Conservation (phyloP, 306 rosid species). For the Hippophae gyantsensis region DNA sequence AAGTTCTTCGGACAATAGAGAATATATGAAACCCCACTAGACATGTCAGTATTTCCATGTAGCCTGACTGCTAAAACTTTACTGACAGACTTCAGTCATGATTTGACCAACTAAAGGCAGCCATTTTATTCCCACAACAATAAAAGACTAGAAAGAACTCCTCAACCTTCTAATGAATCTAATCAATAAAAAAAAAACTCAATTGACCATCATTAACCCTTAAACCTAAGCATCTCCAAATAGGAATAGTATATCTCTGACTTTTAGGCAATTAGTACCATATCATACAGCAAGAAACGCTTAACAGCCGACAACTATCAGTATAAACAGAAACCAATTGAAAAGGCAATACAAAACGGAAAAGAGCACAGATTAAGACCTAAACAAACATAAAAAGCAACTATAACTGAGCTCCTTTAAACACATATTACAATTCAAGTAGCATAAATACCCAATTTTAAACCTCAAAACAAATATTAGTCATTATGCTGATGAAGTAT, state of each 20-base stretch:
- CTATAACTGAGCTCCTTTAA: background rate
- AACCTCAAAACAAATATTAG: too few species aligned
- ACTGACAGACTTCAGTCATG: too few species aligned
- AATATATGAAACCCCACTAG: too few species aligned
- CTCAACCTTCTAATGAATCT: background rate
- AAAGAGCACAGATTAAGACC: background rate
- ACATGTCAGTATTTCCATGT: too few species aligned
- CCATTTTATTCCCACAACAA: too few species aligned
- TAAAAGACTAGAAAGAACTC: too few species aligned
- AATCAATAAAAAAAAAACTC: background rate
- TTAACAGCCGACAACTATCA: background rate
- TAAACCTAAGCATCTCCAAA: constrained; percentile 2
- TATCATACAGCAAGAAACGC: background rate
- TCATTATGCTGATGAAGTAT: too few species aligned
- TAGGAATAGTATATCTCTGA: background rate
- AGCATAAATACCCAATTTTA: too few species aligned
- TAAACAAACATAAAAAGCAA: background rate
- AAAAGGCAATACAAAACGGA: background rate
- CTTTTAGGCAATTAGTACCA: background rate
- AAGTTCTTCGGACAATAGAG: too few species aligned
- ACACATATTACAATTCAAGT: background rate
- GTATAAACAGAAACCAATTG: background rate
- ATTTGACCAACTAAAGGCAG: too few species aligned
- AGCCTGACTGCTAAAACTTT: too few species aligned
- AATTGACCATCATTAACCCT: constrained; percentile 1